These are phyloP conservation scores for Tremella yokohamensis DNA, from an alignment of 768 basidiomycete genomes.

Conservation along the genomic window DNA sequence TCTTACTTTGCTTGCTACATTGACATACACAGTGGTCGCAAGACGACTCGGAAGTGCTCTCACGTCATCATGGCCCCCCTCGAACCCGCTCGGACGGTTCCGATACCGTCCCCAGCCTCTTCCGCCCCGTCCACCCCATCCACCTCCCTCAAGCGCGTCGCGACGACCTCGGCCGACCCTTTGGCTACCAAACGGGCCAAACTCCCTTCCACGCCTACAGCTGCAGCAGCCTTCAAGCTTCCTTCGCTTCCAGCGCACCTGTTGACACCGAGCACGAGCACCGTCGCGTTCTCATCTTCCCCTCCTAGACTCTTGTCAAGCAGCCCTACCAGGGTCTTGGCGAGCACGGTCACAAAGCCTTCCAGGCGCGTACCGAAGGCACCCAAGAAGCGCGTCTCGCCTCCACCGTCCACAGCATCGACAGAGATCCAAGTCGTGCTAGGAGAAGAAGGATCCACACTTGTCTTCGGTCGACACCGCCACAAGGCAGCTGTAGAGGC, in stretches of 20 bases:
- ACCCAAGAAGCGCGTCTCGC: not conserved
- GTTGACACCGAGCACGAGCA: constrained; percentile 34
- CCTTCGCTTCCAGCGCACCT: not conserved
- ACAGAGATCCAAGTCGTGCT: not conserved
- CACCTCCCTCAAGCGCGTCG: too few relatives aligned
- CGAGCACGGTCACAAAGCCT: too few relatives aligned
- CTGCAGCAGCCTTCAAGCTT: not conserved
- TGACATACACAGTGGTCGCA: too few relatives aligned
- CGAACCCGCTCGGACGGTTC: too few relatives aligned
- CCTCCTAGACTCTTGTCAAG: constrained; percentile 13
- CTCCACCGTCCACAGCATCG: not conserved
- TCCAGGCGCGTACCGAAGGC: not conserved
- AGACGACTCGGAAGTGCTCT: too few relatives aligned
- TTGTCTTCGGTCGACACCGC: constrained; percentile 40
- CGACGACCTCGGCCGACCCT: too few relatives aligned
- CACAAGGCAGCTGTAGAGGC: constrained; percentile 16
- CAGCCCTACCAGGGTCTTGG: not conserved
- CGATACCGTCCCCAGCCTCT: too few relatives aligned
- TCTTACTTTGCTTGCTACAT: too few relatives aligned
- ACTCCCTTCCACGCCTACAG: not conserved
- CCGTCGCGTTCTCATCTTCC: constrained; percentile 41
- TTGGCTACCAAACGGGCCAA: not conserved
- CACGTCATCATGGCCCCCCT: too few relatives aligned
- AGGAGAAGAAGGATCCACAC: constrained; percentile 9
- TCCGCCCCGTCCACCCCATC: too few relatives aligned